A percentile compares a stretch with the other conserved stretches of the same genome.
These are phyloP conservation scores for Kurtzmaniella quercitrusa DNA, from an alignment of 1,139 yeast species.

Conservation along the genomic window DNA sequence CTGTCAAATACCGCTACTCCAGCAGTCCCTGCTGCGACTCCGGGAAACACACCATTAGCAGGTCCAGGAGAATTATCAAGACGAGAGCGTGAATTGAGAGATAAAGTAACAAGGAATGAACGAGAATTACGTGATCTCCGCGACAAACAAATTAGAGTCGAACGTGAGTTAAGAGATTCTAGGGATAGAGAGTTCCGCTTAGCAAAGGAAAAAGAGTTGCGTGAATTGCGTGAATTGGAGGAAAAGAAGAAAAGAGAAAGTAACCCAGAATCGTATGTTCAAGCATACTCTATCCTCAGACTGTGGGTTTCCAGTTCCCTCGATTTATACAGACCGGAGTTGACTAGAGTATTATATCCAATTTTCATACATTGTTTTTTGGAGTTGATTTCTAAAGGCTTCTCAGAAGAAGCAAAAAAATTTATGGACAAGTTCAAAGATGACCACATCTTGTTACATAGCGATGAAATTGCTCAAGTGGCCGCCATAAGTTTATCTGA, in stretches of 20 bases:
- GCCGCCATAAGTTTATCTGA: slow-evolving; percentile 75
- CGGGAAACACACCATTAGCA: slow-evolving; percentile 40
- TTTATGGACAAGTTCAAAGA: slow-evolving; percentile 72
- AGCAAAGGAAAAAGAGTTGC: slow-evolving; percentile 40
- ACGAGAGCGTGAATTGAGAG: slow-evolving; percentile 26
- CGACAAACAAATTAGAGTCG: slow-evolving; percentile 31
- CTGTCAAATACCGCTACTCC: slow-evolving; percentile 65
- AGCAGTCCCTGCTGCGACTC: slow-evolving; percentile 45
- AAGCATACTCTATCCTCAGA: slow-evolving; percentile 76
- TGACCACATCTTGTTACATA: slow-evolving; percentile 76
- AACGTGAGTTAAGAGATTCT: slow-evolving; percentile 37
- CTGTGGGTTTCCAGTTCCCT: slow-evolving; percentile 91
- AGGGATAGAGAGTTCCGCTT: slow-evolving; percentile 38
- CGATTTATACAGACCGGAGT: slow-evolving; percentile 88
- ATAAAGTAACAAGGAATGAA: slow-evolving; percentile 25
- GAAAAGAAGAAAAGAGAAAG: slow-evolving; percentile 37
- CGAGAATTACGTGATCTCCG: slow-evolving; percentile 40
- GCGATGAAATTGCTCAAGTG: slow-evolving; percentile 67
- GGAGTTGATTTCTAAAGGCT: slow-evolving; percentile 66
- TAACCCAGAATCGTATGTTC: slow-evolving; percentile 67
- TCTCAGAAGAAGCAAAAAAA: slow-evolving; percentile 57
- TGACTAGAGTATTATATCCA: slow-evolving; percentile 81
- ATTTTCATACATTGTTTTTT: slow-evolving; percentile 84
- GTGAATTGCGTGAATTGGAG: slow-evolving; percentile 38
- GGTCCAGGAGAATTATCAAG: slow-evolving; percentile 32